Evolutionary conservation across 331 rosid species (phyloP).

Genomic region (Cydonia oblonga): DNA sequence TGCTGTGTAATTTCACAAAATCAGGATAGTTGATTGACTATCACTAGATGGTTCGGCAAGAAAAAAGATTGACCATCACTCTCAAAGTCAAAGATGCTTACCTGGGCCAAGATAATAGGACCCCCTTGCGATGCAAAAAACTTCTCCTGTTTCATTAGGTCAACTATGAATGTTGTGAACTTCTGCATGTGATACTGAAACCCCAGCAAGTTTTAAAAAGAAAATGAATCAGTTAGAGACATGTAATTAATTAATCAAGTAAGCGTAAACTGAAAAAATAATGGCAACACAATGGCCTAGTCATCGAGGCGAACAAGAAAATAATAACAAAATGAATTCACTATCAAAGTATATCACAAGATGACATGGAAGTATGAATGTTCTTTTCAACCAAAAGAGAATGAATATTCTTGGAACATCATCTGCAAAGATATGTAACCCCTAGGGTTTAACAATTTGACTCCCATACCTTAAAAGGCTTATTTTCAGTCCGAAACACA

Average conservation of each 20-base stretch:
- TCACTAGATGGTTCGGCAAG: not conserved
- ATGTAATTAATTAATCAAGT: not conserved
- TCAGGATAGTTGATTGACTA: not conserved
- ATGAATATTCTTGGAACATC: not conserved
- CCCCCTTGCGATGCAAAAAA: slow-evolving; percentile 88
- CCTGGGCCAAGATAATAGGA: slow-evolving; percentile 93
- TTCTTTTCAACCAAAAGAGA: too few species aligned
- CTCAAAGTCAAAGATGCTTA: slow-evolving; percentile 29
- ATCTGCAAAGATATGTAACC: not conserved
- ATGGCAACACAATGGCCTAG: not conserved
- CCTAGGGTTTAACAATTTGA: slow-evolving; percentile 2
- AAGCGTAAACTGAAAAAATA: not conserved
- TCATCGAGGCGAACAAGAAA: not conserved
- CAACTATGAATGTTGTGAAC: slow-evolving; percentile 67
- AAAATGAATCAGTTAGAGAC: slow-evolving; percentile 16
- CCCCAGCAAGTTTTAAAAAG: slow-evolving; percentile 5
- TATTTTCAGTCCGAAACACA: slow-evolving; percentile 70
- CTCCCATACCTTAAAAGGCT: slow-evolving; percentile 63
- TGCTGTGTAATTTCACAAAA: not conserved
- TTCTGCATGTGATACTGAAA: slow-evolving; percentile 76
- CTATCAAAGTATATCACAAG: not conserved
- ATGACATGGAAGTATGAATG: too few species aligned
- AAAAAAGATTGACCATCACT: not conserved
- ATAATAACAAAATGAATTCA: not conserved
- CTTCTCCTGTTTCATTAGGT: slow-evolving; percentile 86